These are phyloP conservation scores for Wickerhamiella galacta DNA, from an alignment of 805 yeast species.

Conservation along the genomic window DNA sequence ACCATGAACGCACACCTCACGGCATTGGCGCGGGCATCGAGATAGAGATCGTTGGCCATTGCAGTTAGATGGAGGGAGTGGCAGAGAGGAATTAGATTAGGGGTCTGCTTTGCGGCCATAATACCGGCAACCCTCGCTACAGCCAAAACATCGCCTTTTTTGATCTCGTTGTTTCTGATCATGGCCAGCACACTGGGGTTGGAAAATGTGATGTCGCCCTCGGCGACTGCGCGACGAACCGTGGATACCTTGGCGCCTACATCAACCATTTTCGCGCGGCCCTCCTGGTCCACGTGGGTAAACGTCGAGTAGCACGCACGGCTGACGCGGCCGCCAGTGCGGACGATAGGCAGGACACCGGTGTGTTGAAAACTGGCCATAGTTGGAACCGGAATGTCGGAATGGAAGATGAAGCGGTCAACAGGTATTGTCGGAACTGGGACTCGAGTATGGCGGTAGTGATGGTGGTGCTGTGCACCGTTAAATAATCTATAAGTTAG, in stretches of 20 bases:
- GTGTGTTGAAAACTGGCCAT: neutral
- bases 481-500: no score
- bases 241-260: conserved; percentile 27
- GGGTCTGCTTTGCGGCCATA: conserved; percentile 34
- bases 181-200: conserved; percentile 20
- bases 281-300: conserved; percentile 27
- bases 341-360: neutral
- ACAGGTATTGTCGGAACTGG: no score
- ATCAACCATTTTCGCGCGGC: conserved; percentile 35
- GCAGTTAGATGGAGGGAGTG: conserved; percentile 32
- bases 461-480: no score
- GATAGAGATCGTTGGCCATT: conserved; percentile 22
- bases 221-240: conserved; percentile 28
- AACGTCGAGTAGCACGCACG: conserved; percentile 14
- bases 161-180: conserved; percentile 25
- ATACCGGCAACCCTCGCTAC: conserved; percentile 35
- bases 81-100: conserved; percentile 33
- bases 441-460: no score
- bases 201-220: conserved; percentile 28
- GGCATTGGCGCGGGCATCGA: conserved; percentile 11
- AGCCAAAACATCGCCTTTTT: conserved; percentile 37
- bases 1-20: conserved; percentile 26
- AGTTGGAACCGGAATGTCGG: no score
- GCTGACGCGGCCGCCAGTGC: no score
- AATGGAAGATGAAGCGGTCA: no score